These are phyloP conservation scores for Pseudogymnoascus destructans DNA, from an alignment of 2,329 filamentous ascomycete species.

Conservation along the genomic window DNA sequence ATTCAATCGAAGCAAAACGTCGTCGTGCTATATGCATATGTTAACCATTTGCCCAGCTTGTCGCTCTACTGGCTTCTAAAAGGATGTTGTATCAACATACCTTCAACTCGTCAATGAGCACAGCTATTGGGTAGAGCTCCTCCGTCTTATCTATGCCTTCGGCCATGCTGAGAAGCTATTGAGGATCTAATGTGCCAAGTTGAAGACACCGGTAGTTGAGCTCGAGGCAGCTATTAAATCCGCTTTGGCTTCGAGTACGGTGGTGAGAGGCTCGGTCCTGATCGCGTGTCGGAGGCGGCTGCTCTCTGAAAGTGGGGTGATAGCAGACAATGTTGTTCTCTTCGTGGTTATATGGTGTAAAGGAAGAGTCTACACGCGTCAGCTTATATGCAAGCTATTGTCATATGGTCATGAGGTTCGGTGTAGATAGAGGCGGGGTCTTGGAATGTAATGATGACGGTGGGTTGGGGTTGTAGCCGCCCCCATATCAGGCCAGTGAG, in stretches of 20 bases:
- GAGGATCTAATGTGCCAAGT: conserved; percentile 3
- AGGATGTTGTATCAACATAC: conserved; percentile 36
- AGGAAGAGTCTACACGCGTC: conserved; percentile 5
- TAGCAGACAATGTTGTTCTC: conserved; percentile 6
- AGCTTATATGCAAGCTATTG: background rate
- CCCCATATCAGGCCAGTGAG: conserved; percentile 1
- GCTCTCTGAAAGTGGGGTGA: conserved; percentile 6
- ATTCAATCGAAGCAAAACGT: conserved; percentile 94
- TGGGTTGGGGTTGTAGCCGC: conserved; percentile 8
- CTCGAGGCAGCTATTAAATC: conserved; percentile 3
- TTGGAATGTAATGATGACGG: conserved; percentile 9
- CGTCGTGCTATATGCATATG: conserved; percentile 63
- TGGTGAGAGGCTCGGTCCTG: conserved; percentile 6
- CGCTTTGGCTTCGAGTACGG: conserved; percentile 1
- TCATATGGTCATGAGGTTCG: background rate
- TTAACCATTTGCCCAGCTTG: conserved; percentile 19
- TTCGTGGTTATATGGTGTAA: conserved; percentile 4
- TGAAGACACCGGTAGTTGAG: conserved; percentile 7
- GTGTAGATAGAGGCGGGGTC: conserved; percentile 6
- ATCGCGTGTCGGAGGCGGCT: conserved; percentile 3
- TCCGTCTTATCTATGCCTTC: conserved; percentile 83
- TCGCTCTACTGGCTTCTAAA: conserved; percentile 11
- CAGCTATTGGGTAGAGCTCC: conserved; percentile 98
- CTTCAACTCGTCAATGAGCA: conserved; percentile 99
- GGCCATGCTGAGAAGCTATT: conserved; percentile 51